phyloP scores from a whole-genome alignment of 257 asterid species.

The Solanum tarijense region DNA sequence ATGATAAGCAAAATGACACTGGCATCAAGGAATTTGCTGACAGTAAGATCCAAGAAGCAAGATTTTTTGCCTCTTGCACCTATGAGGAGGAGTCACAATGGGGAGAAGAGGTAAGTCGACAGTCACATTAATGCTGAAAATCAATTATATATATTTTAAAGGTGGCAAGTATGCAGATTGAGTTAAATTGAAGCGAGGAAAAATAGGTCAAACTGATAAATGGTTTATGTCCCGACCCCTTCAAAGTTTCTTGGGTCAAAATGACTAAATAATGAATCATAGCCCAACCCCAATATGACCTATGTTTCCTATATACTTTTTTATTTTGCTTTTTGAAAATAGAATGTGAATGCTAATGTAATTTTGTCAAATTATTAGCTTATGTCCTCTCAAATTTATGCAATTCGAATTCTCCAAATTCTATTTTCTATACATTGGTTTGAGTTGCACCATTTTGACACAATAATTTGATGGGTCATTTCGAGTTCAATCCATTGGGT shows the following conservation, averaged over 20 bases:
- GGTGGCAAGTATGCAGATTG: not conserved
- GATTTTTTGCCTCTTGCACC: slow-evolving; percentile 35
- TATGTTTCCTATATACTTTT: not conserved
- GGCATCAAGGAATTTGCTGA: not conserved
- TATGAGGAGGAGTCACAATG: slow-evolving; percentile 41
- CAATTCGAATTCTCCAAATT: not conserved
- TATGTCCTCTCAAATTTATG: not conserved
- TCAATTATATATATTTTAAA: not conserved
- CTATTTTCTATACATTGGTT: not conserved
- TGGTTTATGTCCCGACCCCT: not conserved
- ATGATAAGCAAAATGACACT: not conserved
- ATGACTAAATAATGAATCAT: not conserved
- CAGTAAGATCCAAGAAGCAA: slow-evolving; percentile 10
- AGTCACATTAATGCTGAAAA: not conserved
- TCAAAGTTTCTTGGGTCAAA: not conserved
- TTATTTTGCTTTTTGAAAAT: not conserved
- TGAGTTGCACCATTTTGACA: not conserved
- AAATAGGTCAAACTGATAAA: not conserved
- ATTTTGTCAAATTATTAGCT: not conserved
- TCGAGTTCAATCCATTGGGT: not conserved
- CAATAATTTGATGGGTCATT: not conserved
- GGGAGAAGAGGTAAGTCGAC: slow-evolving; percentile 47
- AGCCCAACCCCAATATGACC: not conserved
- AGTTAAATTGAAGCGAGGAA: not conserved
- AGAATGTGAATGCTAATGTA: not conserved